phyloP scores from a whole-genome alignment of 768 basidiomycete genomes.

The Dioszegia hungarica region DNA sequence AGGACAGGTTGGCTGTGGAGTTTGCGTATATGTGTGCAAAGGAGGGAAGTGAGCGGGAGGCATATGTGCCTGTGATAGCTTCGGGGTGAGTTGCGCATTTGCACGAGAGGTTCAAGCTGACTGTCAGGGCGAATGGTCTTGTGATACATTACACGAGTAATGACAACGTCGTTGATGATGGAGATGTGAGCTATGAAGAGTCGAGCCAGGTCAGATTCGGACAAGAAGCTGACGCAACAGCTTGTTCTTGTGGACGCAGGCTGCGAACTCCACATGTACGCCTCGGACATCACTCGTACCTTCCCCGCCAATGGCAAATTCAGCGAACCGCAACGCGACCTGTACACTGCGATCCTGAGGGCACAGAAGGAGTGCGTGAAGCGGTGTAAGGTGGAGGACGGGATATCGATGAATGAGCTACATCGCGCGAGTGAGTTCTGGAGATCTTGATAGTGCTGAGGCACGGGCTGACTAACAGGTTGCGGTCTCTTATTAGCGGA shows the following conservation, averaged over 20 bases:
- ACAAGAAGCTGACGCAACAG: conserved; percentile 14
- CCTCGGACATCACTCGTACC: conserved; percentile 81
- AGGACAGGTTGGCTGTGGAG: conserved; percentile 66
- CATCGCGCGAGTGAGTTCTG: conserved; percentile 59
- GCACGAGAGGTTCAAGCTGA: background rate
- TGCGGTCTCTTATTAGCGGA: conserved; percentile 65
- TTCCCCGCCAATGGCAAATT: conserved; percentile 82
- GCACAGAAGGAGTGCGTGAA: conserved; percentile 49
- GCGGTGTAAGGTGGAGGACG: conserved; percentile 51
- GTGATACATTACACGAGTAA: conserved; percentile 94
- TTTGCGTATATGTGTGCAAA: conserved; percentile 84
- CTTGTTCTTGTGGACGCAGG: conserved; percentile 80
- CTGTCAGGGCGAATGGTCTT: conserved; percentile 69
- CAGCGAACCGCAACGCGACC: conserved; percentile 69
- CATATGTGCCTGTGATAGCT: conserved; percentile 97
- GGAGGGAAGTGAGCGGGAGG: conserved; percentile 73
- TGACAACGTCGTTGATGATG: conserved; percentile 62
- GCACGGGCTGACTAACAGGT: conserved; percentile 39
- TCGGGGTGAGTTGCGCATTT: conserved; percentile 61
- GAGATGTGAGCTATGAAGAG: too few species aligned
- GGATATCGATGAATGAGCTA: conserved; percentile 65
- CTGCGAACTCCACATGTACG: conserved; percentile 86
- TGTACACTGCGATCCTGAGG: conserved; percentile 60
- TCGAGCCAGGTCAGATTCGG: too few species aligned
- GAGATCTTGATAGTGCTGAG: background rate